phyloP scores from a whole-genome alignment of 2,329 filamentous ascomycete species.

The Immersiporthe knoxdaviesiana region DNA sequence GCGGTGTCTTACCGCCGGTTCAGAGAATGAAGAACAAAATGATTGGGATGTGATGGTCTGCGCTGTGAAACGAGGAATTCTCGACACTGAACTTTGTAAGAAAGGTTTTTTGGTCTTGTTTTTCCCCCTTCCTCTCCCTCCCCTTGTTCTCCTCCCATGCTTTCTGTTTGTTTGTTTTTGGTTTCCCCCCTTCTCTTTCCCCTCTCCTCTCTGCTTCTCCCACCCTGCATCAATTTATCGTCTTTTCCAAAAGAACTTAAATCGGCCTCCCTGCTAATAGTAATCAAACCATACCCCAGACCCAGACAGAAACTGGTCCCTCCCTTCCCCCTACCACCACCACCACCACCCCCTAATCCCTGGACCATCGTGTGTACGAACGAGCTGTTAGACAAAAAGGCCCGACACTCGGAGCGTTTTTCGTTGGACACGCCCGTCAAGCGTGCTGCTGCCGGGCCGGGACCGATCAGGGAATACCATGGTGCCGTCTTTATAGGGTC shows the following conservation, averaged over 20 bases:
- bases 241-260: not conserved
- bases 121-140: not conserved
- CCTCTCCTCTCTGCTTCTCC: not conserved
- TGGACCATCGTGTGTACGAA: not conserved
- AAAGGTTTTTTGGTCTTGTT: not conserved
- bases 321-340: not conserved
- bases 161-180: not conserved
- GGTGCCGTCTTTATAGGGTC: slow-evolving; percentile 15
- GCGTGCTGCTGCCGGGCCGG: not conserved
- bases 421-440: not conserved
- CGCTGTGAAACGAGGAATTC: not conserved
- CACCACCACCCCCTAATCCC: too few relatives aligned
- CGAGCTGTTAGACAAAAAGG: slow-evolving; percentile 4
- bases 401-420: not conserved
- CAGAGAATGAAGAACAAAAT: not conserved
- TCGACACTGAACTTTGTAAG: not conserved
- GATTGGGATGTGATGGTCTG: not conserved
- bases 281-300: slow-evolving; percentile 6
- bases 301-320: not conserved
- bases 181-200: not conserved
- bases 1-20: slow-evolving; percentile 19
- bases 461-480: slow-evolving; percentile 10
- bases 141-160: slow-evolving; percentile 5
- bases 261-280: not conserved
- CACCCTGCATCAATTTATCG: not conserved